Evolutionary conservation across 768 basidiomycete genomes (phyloP).

Genomic region (Serendipita sp.): DNA sequence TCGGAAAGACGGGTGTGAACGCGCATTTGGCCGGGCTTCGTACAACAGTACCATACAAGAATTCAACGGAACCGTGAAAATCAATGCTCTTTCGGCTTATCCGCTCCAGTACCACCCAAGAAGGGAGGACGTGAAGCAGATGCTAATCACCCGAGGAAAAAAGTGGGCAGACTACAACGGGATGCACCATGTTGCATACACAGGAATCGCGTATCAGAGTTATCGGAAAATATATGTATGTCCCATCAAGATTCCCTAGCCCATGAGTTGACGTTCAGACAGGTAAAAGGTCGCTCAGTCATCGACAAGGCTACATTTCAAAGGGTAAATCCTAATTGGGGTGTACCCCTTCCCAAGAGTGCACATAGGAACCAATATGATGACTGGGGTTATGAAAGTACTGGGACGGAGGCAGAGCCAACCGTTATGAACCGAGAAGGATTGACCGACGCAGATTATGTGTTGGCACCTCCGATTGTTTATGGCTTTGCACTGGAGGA

Average conservation of each 20-base stretch:
- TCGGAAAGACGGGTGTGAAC: background rate
- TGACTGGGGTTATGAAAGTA: background rate
- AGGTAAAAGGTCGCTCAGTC: conserved; percentile 46
- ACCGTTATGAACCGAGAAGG: background rate
- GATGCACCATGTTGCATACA: conserved; percentile 39
- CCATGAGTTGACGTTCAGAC: background rate
- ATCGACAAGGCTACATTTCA: conserved; percentile 43
- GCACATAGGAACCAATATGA: background rate
- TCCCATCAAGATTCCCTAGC: background rate
- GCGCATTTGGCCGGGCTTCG: conserved; percentile 22
- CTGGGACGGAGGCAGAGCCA: background rate
- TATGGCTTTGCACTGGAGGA: conserved; percentile 47
- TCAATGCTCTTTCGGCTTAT: conserved; percentile 33
- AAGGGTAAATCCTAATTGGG: conserved; percentile 25
- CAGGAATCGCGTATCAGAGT: conserved; percentile 32
- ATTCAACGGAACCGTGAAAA: conserved; percentile 36
- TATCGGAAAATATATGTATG: background rate
- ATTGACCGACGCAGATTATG: conserved; percentile 34
- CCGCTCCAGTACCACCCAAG: conserved; percentile 37
- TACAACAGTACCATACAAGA: conserved; percentile 21
- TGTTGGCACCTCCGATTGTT: conserved; percentile 39
- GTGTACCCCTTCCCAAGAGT: background rate
- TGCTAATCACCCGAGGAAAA: conserved; percentile 32
- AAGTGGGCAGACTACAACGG: conserved; percentile 37
- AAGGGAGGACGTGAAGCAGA: conserved; percentile 25